Conservation (phyloP, 768 basidiomycete species). For the Lentinus tigrinus region DNA sequence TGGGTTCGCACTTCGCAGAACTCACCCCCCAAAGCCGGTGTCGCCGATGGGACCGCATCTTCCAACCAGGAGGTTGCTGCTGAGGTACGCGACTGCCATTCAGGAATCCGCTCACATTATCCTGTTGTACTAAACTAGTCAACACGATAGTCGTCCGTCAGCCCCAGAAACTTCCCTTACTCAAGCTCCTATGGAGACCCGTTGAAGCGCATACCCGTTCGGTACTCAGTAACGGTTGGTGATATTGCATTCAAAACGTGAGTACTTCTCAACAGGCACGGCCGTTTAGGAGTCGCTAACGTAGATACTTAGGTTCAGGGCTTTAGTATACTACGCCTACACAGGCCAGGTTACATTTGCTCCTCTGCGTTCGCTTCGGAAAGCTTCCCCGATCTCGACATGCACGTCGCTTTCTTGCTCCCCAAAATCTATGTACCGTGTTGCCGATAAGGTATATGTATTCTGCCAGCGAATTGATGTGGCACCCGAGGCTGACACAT, state of each 20-base stretch:
- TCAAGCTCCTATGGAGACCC: neutral
- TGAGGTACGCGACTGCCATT: too few species aligned
- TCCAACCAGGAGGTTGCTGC: too few species aligned
- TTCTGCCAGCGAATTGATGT: too few species aligned
- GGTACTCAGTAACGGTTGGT: neutral
- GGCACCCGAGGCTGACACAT: too few species aligned
- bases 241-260: slow-evolving; percentile 12
- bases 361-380: slow-evolving; percentile 6
- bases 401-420: slow-evolving; percentile 13
- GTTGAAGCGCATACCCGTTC: neutral
- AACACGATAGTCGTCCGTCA: too few species aligned
- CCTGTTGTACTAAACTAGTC: too few species aligned
- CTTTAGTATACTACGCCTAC: slow-evolving; percentile 20
- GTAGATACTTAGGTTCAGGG: neutral
- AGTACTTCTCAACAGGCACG: neutral
- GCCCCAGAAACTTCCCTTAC: too few species aligned
- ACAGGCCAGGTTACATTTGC: slow-evolving; percentile 17
- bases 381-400: neutral
- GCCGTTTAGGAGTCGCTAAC: too few species aligned
- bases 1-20: too few species aligned
- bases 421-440: slow-evolving; percentile 27
- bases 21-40: too few species aligned
- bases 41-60: too few species aligned
- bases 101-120: too few species aligned
- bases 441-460: slow-evolving; percentile 20